phyloP scores from a whole-genome alignment of 2,329 filamentous ascomycete species.

The Stemphylium lycopersici region DNA sequence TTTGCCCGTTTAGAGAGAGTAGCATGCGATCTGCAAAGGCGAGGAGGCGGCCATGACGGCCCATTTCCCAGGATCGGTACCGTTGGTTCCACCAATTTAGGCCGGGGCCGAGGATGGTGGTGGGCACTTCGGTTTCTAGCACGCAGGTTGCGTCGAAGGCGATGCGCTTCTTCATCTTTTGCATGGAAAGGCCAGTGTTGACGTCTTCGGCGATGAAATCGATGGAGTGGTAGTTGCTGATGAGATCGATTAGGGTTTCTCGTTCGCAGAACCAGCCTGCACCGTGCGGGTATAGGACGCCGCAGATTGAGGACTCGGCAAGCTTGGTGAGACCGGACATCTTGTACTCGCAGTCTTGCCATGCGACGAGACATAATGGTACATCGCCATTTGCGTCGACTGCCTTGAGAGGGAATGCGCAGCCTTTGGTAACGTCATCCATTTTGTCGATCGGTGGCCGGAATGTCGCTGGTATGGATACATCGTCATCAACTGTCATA shows the following conservation, averaged over 20 bases:
- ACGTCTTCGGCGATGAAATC: constrained; percentile 29
- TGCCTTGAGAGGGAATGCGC: constrained; percentile 24
- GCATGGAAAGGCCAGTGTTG: constrained; percentile 21
- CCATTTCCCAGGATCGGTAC: constrained; percentile 25
- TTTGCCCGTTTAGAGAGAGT: constrained; percentile 16
- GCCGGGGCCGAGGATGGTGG: constrained; percentile 22
- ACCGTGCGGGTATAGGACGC: constrained; percentile 24
- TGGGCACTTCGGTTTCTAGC: constrained; percentile 26
- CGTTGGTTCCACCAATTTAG: constrained; percentile 28
- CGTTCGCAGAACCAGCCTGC: constrained; percentile 27
- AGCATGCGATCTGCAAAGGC: constrained; percentile 19
- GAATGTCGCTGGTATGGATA: constrained; percentile 23
- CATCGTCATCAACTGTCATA: constrained; percentile 27
- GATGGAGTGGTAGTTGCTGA: constrained; percentile 22
- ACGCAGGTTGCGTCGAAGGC: constrained; percentile 19
- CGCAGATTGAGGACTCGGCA: constrained; percentile 20
- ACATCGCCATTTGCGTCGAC: constrained; percentile 19
- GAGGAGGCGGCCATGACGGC: constrained; percentile 24
- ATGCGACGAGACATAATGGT: constrained; percentile 22
- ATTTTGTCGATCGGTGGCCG: constrained; percentile 18
- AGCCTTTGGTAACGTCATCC: constrained; percentile 19
- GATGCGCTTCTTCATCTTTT: constrained; percentile 26
- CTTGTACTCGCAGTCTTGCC: constrained; percentile 24
- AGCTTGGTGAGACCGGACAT: constrained; percentile 23
- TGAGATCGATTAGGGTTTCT: constrained; percentile 23